phyloP scores from a whole-genome alignment of 176 grass and related monocot genomes.

The Zea mays region DNA sequence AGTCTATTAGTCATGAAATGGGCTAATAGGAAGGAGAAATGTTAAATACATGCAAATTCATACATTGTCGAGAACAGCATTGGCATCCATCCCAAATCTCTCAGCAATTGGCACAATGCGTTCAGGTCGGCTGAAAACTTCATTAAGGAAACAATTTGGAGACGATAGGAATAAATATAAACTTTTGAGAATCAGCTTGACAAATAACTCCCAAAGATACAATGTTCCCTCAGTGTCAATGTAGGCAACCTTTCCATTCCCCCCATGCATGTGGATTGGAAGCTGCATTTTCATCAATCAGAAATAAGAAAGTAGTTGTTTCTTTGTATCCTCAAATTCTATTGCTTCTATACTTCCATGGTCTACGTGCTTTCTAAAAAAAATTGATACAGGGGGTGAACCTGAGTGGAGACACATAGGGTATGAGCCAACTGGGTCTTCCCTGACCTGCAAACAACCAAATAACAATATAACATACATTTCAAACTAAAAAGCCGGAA shows the following conservation, averaged over 20 bases:
- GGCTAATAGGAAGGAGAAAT: conserved; percentile 35
- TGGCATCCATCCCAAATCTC: conserved; percentile 92
- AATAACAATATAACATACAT: not conserved
- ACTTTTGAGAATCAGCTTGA: conserved; percentile 14
- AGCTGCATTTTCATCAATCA: conserved; percentile 50
- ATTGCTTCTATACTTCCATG: not conserved
- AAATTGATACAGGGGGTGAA: not conserved
- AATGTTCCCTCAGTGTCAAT: conserved; percentile 74
- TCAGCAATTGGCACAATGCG: conserved; percentile 93
- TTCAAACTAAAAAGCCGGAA: conserved; percentile 7
- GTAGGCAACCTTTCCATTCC: conserved; percentile 89
- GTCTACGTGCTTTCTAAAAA: not conserved
- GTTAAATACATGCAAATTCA: not conserved
- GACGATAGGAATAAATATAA: conserved; percentile 1
- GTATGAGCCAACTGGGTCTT: conserved; percentile 96
- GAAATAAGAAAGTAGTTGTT: conserved; percentile 12
- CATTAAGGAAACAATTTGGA: conserved; percentile 50
- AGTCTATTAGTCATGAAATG: not conserved
- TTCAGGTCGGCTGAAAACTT: conserved; percentile 68
- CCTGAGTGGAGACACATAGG: conserved; percentile 91
- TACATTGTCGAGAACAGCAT: conserved; percentile 85
- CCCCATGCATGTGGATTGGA: conserved; percentile 82
- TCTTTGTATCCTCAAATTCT: not conserved
- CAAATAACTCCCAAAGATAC: conserved; percentile 47
- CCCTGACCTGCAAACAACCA: conserved; percentile 78